Evolutionary conservation across 768 basidiomycete species (phyloP).

Genomic region (Termitomyces eurrhizus): DNA sequence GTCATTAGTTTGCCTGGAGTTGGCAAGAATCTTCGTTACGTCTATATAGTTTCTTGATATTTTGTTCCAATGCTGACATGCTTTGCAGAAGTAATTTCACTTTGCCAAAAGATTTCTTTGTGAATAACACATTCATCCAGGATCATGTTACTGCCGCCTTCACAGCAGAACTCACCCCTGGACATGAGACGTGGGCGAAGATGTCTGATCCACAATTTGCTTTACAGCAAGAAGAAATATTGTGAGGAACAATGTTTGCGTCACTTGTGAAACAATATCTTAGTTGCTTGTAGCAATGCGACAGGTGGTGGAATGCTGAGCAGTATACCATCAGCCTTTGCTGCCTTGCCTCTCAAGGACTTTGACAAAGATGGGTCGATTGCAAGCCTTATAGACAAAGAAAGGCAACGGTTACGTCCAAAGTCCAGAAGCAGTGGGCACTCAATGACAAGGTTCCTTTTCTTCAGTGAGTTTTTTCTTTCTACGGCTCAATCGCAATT

Average conservation of each 20-base stretch:
- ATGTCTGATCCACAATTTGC: neutral
- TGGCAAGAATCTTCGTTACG: slow-evolving; percentile 11
- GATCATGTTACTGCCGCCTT: neutral
- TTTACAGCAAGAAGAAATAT: neutral
- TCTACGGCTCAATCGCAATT: too few relatives aligned
- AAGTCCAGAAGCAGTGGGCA: neutral
- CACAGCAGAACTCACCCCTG: neutral
- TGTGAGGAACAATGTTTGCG: neutral
- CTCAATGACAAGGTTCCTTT: neutral
- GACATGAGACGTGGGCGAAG: neutral
- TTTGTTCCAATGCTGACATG: too few relatives aligned
- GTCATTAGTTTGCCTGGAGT: slow-evolving; percentile 10
- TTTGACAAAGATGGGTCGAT: neutral
- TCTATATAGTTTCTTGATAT: too few relatives aligned
- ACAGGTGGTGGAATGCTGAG: slow-evolving; percentile 1
- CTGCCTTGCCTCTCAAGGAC: neutral
- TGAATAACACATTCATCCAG: neutral
- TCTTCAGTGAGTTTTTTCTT: neutral
- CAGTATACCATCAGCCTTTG: neutral
- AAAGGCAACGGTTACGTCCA: neutral
- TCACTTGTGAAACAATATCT: neutral
- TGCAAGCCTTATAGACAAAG: neutral
- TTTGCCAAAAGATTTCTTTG: neutral
- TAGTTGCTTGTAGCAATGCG: neutral
- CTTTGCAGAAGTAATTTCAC: neutral